phyloP scores from a whole-genome alignment of 495 filamentous ascomycete species.

The Penicillium atrosanguineum region DNA sequence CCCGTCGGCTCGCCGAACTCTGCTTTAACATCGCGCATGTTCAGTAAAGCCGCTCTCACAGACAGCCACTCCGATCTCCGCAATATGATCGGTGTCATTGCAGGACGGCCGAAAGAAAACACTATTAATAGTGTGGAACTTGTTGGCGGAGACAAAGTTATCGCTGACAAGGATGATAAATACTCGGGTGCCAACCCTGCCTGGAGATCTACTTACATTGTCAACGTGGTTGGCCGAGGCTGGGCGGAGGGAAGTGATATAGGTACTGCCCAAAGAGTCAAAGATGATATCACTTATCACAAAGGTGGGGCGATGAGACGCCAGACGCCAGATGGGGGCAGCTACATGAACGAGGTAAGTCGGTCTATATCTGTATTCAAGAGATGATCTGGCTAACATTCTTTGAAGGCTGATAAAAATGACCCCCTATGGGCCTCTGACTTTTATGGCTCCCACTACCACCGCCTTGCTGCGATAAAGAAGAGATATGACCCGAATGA shows the following conservation, averaged over 20 bases:
- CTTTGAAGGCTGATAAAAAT: constrained; percentile 40
- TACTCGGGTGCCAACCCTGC: constrained; percentile 41
- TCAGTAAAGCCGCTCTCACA: constrained; percentile 32
- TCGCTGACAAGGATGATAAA: constrained; percentile 14
- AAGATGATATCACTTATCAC: constrained; percentile 48
- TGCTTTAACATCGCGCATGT: constrained; percentile 36
- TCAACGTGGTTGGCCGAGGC: constrained; percentile 34
- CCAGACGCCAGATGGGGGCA: constrained; percentile 33
- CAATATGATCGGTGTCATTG: constrained; percentile 28
- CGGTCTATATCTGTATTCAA: not conserved
- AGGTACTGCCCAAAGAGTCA: constrained; percentile 32
- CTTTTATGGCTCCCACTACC: constrained; percentile 54
- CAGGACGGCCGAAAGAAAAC: constrained; percentile 22
- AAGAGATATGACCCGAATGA: constrained; percentile 19
- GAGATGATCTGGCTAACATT: not conserved
- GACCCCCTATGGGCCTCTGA: constrained; percentile 48
- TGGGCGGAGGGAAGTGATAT: constrained; percentile 38
- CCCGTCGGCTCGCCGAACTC: constrained; percentile 19
- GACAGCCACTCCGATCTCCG: constrained; percentile 16
- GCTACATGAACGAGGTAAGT: constrained; percentile 40
- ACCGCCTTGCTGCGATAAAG: constrained; percentile 45
- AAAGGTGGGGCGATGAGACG: constrained; percentile 44
- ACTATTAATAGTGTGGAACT: constrained; percentile 32
- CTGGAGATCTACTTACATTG: constrained; percentile 42
- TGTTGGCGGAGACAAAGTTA: constrained; percentile 38